phyloP scores from a whole-genome alignment of 352 stramenopile species.

The Phytophthora quininea region DNA sequence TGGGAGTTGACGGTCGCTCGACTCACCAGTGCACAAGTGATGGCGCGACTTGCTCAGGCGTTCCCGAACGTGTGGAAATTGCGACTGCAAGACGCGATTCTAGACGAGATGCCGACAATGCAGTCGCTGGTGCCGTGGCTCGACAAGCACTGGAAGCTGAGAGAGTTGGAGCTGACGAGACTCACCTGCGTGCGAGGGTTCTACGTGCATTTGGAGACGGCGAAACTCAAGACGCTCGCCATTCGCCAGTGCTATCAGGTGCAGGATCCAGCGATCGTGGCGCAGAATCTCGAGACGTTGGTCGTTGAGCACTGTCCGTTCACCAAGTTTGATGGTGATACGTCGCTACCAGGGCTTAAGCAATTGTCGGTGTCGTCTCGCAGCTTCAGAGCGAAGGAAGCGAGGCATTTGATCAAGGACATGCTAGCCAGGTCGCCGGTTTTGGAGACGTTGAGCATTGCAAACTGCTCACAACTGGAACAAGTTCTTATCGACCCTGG shows the following conservation, averaged over 20 bases:
- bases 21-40: slow-evolving; percentile 28
- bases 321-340: slow-evolving; percentile 44
- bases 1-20: slow-evolving; percentile 46
- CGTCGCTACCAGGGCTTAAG: slow-evolving; percentile 50
- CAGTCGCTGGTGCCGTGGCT: slow-evolving; percentile 41
- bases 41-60: slow-evolving; percentile 33
- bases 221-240: slow-evolving; percentile 53
- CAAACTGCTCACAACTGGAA: slow-evolving; percentile 59
- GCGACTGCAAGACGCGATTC: slow-evolving; percentile 36
- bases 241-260: slow-evolving; percentile 69
- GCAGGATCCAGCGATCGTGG: slow-evolving; percentile 47
- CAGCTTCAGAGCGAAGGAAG: slow-evolving; percentile 48
- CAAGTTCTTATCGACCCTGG: slow-evolving; percentile 59
- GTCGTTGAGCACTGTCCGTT: slow-evolving; percentile 55
- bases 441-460: slow-evolving; percentile 44
- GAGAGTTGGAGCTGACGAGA: slow-evolving; percentile 46
- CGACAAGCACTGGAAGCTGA: slow-evolving; percentile 36
- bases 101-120: slow-evolving; percentile 36
- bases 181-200: slow-evolving; percentile 59
- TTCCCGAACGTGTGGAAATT: slow-evolving; percentile 54
- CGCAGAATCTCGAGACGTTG: slow-evolving; percentile 39
- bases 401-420: slow-evolving; percentile 50
- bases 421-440: slow-evolving; percentile 28
- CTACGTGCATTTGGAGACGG: slow-evolving; percentile 42
- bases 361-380: slow-evolving; percentile 56